These are phyloP conservation scores for Triticum monococcum DNA, from an alignment of 176 grass and related monocot species.

Conservation along the genomic window DNA sequence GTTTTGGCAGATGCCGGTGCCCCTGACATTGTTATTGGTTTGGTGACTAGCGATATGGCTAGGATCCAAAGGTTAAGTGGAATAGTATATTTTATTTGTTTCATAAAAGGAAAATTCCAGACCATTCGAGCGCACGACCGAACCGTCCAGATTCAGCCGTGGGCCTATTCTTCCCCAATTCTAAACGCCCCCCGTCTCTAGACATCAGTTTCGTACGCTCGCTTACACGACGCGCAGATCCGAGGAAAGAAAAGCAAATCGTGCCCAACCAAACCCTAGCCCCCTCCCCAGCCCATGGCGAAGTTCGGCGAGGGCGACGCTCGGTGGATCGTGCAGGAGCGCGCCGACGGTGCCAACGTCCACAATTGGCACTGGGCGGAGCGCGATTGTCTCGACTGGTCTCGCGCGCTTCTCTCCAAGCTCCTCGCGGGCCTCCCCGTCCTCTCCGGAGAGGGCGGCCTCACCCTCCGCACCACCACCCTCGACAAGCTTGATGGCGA, in stretches of 20 bases:
- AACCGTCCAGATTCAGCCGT: no score
- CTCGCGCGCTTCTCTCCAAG: constrained; percentile 61
- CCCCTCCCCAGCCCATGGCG: constrained; percentile 46
- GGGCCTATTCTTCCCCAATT: no score
- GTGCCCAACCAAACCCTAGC: constrained; percentile 37
- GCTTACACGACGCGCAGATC: constrained; percentile 36
- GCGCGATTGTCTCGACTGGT: constrained; percentile 94
- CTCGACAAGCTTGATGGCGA: constrained; percentile 93
- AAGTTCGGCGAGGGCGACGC: constrained; percentile 91
- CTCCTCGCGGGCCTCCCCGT: constrained; percentile 65
- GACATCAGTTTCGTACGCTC: not conserved
- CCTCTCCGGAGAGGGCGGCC: constrained; percentile 84
- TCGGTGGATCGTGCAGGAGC: constrained; percentile 97
- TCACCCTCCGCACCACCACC: constrained; percentile 56
- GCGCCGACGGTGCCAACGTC: constrained; percentile 86
- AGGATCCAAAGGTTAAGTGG: no score
- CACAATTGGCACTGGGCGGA: constrained; percentile 99
- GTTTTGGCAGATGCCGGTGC: no score
- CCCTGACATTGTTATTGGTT: no score
- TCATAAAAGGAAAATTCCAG: no score
- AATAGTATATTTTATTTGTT: no score
- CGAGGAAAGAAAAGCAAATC: not conserved
- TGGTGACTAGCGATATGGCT: no score
- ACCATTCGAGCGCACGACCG: no score
- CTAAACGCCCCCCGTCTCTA: not conserved